phyloP scores from a whole-genome alignment of 768 basidiomycete species.

The Psilocybe subaeruginosa region DNA sequence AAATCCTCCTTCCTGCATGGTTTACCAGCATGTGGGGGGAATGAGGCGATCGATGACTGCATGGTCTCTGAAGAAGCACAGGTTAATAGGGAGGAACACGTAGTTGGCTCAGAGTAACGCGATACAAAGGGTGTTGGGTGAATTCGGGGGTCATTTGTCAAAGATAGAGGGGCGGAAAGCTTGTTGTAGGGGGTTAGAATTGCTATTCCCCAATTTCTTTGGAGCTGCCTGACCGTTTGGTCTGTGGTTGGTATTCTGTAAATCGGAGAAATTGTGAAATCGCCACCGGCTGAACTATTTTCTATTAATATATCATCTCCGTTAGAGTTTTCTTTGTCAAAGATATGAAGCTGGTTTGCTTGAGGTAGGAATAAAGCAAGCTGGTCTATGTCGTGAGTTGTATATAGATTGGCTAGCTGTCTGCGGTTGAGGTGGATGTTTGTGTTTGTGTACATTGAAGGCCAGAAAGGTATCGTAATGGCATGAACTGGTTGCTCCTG shows the following conservation, averaged over 20 bases:
- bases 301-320: neutral
- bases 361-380: slow-evolving; percentile 14
- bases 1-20: neutral
- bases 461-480: slow-evolving; percentile 16
- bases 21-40: neutral
- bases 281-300: slow-evolving; percentile 21
- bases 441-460: slow-evolving; percentile 3
- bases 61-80: neutral
- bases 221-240: neutral
- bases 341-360: slow-evolving; percentile 7
- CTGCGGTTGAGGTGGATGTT: neutral
- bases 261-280: slow-evolving; percentile 19
- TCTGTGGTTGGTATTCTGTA: slow-evolving; percentile 7
- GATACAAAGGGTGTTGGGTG: neutral
- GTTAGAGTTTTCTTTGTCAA: neutral
- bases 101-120: neutral
- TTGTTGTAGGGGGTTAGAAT: slow-evolving; percentile 34
- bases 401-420: neutral
- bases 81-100: neutral
- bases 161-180: slow-evolving; percentile 12
- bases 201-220: slow-evolving; percentile 30
- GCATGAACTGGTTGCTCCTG: neutral
- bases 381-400: neutral
- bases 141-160: neutral
- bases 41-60: neutral